These are phyloP conservation scores for Logfia minima DNA, from an alignment of 129 eudicot species.

Conservation along the genomic window DNA sequence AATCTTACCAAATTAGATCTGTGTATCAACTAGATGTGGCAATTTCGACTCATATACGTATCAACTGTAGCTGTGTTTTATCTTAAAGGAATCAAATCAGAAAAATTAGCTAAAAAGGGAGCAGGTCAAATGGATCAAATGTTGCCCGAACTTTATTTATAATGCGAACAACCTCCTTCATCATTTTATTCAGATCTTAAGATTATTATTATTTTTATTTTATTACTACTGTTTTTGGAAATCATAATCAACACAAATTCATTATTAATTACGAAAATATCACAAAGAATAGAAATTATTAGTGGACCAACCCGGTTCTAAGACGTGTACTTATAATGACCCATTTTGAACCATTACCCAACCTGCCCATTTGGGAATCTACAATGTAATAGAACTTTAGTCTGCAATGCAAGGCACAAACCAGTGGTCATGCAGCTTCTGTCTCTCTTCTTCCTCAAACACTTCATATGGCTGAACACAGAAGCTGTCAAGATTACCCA, in stretches of 20 bases:
- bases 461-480: slow-evolving; percentile 74
- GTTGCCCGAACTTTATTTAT: neutral
- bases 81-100: neutral
- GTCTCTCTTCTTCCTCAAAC: slow-evolving; percentile 88
- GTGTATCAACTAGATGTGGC: neutral
- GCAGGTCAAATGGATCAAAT: neutral
- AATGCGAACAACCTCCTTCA: neutral
- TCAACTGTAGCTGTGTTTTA: neutral
- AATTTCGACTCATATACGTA: neutral
- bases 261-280: too few species aligned
- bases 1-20: neutral
- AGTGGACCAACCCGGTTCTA: neutral
- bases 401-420: slow-evolving; percentile 36
- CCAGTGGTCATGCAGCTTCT: slow-evolving; percentile 77
- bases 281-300: neutral
- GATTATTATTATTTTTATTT: too few species aligned
- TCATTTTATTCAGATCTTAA: too few species aligned
- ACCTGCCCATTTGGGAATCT: neutral
- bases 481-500: slow-evolving; percentile 67
- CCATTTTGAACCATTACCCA: neutral
- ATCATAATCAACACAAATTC: neutral
- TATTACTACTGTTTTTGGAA: too few species aligned
- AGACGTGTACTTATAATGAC: neutral
- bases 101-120: neutral
- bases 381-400: neutral